Base-by-base conservation (phyloP, 352 stramenopile genomes). In the Phytophthora hybrid region DNA sequence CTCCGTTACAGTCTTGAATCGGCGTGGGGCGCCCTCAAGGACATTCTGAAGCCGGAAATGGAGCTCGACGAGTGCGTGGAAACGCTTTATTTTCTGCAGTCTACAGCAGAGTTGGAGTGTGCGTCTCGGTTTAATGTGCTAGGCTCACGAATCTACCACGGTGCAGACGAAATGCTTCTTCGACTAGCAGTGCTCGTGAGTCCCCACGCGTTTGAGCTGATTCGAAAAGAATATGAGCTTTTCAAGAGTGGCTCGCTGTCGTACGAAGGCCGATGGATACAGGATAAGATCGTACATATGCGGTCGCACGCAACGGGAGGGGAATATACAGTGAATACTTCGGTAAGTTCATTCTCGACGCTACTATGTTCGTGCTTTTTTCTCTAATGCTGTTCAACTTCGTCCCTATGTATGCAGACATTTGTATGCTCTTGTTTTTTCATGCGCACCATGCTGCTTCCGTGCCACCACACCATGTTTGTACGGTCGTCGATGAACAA, bases 1-100 rank as follows among this genome's bases (percentile, higher is more conserved):
- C 23, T 26, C 23, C 23, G 23, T 26, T 26, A 26, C 23, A 26
- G 23, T 26, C 23, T 26, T 26, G 23, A 26, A 26, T 26, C 23
- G 23, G 21, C 53, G 0, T 69, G 53, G 63, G 53, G 53, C 1
- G 18, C 19, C 18, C 31, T 62, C 1, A 69, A 69, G 26, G 37
- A 46, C 6, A 69, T 69, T 39, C 26, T 69, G 3, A 62, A 47
- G 5, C 37, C 53, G 9, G 53, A 69, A 51, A 62, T 69, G 52
- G 39, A 62, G 13, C 21, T 69, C 5, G 52, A 69, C 34, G 62
- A 62, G 32, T 62, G 51, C 39, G 62, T 62, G 1, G 53, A 69
- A 4, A 69, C 62, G 6, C 52, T 69, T 1, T 18, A 51, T 1
- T 59, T 63, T 23, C 19, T 70, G 6, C 54, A 70, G 18, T 63